A percentile compares a stretch with the other conserved stretches of the same genome.
Conservation (phyloP, 1,284 basidiomycete genomes). For the Irpex rosettiformis region DNA sequence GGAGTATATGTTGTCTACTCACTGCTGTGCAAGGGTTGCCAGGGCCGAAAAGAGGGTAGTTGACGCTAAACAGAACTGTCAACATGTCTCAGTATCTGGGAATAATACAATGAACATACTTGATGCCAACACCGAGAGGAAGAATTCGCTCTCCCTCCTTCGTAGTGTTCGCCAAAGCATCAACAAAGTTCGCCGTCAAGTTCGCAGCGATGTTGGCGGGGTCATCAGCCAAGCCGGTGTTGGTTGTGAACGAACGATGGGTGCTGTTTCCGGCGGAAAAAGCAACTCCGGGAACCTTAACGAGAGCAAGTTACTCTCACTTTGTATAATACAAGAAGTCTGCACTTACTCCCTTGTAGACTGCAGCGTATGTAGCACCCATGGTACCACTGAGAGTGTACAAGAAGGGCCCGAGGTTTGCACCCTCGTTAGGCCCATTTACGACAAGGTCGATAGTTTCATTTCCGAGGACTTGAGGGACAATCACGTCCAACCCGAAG, state of each 20-base stretch:
- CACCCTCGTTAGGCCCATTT: constrained; percentile 28
- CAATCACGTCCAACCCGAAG: constrained; percentile 26
- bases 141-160: constrained; percentile 20
- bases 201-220: constrained; percentile 25
- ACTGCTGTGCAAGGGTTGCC: constrained; percentile 22
- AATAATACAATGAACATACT: constrained; percentile 14
- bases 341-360: constrained; percentile 25
- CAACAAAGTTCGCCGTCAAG: constrained; percentile 23
- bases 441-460: constrained; percentile 26
- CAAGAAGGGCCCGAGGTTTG: constrained; percentile 25
- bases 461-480: constrained; percentile 22
- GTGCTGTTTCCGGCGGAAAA: constrained; percentile 28
- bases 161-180: constrained; percentile 21
- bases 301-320: neutral
- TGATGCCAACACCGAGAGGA: constrained; percentile 25
- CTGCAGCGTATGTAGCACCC: constrained; percentile 24
- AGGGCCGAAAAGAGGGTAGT: constrained; percentile 25
- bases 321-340: neutral
- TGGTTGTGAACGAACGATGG: constrained; percentile 28
- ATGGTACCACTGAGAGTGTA: constrained; percentile 29
- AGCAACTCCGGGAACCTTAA: constrained; percentile 26
- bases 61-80: constrained; percentile 17
- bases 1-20: constrained; percentile 1
- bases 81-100: neutral
- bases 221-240: constrained; percentile 20